These are phyloP conservation scores for Fraxinus baroniana DNA, from an alignment of 305 asterid species.

Conservation along the genomic window DNA sequence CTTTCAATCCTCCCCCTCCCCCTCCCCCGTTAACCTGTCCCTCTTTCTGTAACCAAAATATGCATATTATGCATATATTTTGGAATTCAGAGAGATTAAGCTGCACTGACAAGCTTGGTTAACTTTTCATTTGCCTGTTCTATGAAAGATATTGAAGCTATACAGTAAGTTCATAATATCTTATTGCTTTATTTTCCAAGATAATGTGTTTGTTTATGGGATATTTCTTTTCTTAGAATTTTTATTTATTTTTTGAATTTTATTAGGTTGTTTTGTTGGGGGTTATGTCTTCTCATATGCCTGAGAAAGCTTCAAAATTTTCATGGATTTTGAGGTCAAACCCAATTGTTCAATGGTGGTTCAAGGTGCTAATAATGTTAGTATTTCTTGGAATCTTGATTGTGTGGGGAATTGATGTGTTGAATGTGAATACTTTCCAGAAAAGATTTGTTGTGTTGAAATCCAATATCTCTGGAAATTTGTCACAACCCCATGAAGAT, in stretches of 20 bases:
- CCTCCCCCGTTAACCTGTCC: neutral
- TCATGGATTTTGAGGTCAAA: conserved; percentile 51
- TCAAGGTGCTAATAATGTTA: conserved; percentile 49
- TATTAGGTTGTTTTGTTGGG: neutral
- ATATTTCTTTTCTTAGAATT: neutral
- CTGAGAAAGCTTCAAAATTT: conserved; percentile 52
- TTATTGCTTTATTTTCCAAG: conserved; percentile 26
- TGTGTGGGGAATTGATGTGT: conserved; percentile 51
- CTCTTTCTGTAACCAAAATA: neutral
- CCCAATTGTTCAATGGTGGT: conserved; percentile 53
- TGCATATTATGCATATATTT: too few species aligned
- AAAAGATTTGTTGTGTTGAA: conserved; percentile 35
- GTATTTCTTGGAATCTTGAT: conserved; percentile 56
- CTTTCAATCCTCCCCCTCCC: neutral
- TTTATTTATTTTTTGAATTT: neutral
- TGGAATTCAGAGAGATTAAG: neutral
- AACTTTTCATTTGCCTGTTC: conserved; percentile 1
- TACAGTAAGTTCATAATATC: conserved; percentile 15
- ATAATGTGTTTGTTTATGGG: conserved; percentile 10
- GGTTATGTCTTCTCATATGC: conserved; percentile 38
- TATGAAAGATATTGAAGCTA: conserved; percentile 19
- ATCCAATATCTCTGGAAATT: conserved; percentile 28
- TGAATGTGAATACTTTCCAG: conserved; percentile 29
- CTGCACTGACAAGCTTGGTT: conserved; percentile 11
- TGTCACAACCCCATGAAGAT: conserved; percentile 33